Base-by-base conservation (phyloP, 495 filamentous ascomycete genomes). In the Bacidia rubella region DNA sequence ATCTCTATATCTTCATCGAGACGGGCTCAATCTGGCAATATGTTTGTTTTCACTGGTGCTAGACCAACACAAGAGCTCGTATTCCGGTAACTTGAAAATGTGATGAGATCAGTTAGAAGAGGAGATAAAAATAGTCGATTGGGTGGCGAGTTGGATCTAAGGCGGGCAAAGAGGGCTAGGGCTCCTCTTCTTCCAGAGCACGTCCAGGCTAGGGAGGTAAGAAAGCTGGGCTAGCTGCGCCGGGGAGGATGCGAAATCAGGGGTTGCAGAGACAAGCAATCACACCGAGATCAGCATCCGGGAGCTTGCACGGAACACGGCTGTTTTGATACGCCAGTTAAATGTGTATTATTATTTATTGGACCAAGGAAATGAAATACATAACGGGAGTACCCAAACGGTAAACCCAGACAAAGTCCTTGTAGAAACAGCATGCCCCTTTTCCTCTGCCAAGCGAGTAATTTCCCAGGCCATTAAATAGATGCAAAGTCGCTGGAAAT, bases 121-220 rank as follows among this genome's bases (percentile, higher is more conserved):
- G 10, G 41, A 24, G 54, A 47, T 56, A 56, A 56, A 56, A 56
- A 52, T 56, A 56, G 49, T n/a, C 39, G 26, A 26, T 47, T 11
- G 44, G 48, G 54, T 53, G 51, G 51, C 51, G 22, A 53, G 22
- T 17, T 53, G 40, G 22, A 40, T 35, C 26, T 35, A 35, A 53
- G 45, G 51, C 51, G 51, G 51, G 43, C 45, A 53, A 46, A 21
- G 24, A 35, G 43, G 51, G 51, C 24, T 53, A 27, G 22, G 29
- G n/a, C 29, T 35, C 29, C 29, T 35, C 29, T 7, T 35, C 29
- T 35, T 5, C 29, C 29, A 35, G 29, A 15, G 29, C 15, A n/a
- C n/a, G n/a, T 35, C 29, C 15, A 35, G 29, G 29, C 29, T 35
- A 35, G 29, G n/a, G n/a, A n/a, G n/a, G n/a, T n/a, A n/a, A n/a